Conservation (phyloP, 192 early-diverging fungal species). For the Rhizoclosmatium globosum region DNA sequence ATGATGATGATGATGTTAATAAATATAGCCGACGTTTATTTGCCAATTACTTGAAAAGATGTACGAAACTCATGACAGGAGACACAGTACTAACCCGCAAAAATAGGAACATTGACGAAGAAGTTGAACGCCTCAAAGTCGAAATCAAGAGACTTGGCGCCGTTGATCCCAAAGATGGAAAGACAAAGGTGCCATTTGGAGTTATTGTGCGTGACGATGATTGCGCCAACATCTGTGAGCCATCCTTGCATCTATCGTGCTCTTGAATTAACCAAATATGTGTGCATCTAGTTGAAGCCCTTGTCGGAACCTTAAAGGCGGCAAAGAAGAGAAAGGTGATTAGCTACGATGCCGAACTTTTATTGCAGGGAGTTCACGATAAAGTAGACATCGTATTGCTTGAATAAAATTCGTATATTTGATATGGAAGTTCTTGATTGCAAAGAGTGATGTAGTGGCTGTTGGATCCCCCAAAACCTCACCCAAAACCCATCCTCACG, state of each 20-base stretch:
- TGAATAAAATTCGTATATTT: background rate
- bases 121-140: conserved; percentile 46
- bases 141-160: conserved; percentile 56
- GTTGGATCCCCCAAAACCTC: too few relatives aligned
- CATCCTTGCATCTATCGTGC: background rate
- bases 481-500: too few relatives aligned
- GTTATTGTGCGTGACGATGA: conserved; percentile 58
- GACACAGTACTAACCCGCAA: background rate
- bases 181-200: conserved; percentile 54
- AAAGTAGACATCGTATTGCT: conserved; percentile 28
- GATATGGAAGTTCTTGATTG: too few relatives aligned
- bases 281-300: conserved; percentile 50
- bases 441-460: too few relatives aligned
- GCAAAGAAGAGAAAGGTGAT: conserved; percentile 65
- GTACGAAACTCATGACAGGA: too few relatives aligned
- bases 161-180: conserved; percentile 36
- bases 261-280: background rate
- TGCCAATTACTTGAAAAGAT: too few relatives aligned
- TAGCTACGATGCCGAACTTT: conserved; percentile 37
- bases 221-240: conserved; percentile 57
- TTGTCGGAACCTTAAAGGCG: conserved; percentile 59
- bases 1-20: too few relatives aligned
- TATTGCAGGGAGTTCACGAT: conserved; percentile 21
- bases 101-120: conserved; percentile 48
- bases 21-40: too few relatives aligned